A percentile compares a stretch with the other conserved stretches of the same genome.
Conservation (phyloP, 2,329 filamentous ascomycete species). For the Rhytidhysteron rufulum region DNA sequence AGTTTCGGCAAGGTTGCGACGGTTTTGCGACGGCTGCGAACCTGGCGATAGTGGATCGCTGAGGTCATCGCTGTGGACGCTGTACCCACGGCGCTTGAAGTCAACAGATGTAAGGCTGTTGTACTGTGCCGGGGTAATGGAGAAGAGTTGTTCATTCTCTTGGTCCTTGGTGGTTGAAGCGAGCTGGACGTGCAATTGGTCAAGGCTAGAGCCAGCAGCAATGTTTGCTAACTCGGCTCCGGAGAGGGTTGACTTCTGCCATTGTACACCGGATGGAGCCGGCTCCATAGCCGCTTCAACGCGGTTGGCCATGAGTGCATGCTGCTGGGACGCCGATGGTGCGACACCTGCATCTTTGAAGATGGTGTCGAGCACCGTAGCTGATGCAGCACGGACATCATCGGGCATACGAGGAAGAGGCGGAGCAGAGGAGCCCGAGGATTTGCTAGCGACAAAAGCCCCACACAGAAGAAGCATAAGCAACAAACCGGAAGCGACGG, state of each 20-base stretch:
- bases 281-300: slow-evolving; percentile 39
- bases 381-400: slow-evolving; percentile 74
- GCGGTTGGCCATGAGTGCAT: slow-evolving; percentile 50
- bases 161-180: slow-evolving; percentile 71
- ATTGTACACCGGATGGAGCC: slow-evolving; percentile 32
- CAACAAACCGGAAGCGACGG: slow-evolving; percentile 76
- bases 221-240: slow-evolving; percentile 33
- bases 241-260: slow-evolving; percentile 35
- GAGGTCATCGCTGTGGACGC: slow-evolving; percentile 48
- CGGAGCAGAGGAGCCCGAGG: slow-evolving; percentile 63
- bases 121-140: slow-evolving; percentile 81
- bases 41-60: slow-evolving; percentile 34
- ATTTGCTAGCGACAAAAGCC: slow-evolving; percentile 90
- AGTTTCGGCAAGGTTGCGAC: slow-evolving; percentile 74
- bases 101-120: slow-evolving; percentile 75
- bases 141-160: slow-evolving; percentile 82
- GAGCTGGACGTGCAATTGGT: slow-evolving; percentile 43
- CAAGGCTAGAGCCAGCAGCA: slow-evolving; percentile 26
- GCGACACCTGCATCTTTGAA: slow-evolving; percentile 72
- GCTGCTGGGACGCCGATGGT: slow-evolving; percentile 32
- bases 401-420: slow-evolving; percentile 75
- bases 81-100: slow-evolving; percentile 53
- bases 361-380: slow-evolving; percentile 73
- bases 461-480: slow-evolving; percentile 96
- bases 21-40: slow-evolving; percentile 53